Conservation (phyloP, 768 basidiomycete genomes). For the Auricularia auricula-judae region DNA sequence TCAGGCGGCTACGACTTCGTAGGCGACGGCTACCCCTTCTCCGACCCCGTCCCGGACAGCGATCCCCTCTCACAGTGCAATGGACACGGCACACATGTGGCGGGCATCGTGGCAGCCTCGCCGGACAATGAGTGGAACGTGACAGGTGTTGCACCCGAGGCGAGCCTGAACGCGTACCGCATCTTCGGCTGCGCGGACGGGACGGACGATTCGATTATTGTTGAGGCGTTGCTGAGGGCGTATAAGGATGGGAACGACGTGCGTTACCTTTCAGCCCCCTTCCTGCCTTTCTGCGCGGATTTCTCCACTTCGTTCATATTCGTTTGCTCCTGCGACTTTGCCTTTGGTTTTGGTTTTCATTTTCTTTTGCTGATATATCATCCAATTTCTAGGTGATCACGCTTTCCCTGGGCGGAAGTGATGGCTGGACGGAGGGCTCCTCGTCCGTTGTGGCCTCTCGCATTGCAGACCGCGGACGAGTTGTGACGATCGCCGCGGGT, state of each 20-base stretch:
- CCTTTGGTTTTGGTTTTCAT: no score
- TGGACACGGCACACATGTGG: conserved; percentile 7
- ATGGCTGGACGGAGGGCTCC: conserved; percentile 22
- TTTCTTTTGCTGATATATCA: no score
- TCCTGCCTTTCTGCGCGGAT: no score
- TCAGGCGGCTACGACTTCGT: conserved; percentile 7
- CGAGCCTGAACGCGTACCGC: conserved; percentile 16
- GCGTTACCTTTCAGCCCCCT: no score
- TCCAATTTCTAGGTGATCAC: conserved; percentile 13
- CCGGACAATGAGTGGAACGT: conserved; percentile 22
- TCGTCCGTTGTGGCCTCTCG: conserved; percentile 19
- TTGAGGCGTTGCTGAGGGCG: conserved; percentile 6
- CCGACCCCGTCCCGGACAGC: conserved; percentile 2
- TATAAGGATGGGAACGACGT: conserved; percentile 18
- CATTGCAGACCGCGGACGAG: conserved; percentile 19
- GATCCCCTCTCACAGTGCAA: neutral
- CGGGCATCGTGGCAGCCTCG: conserved; percentile 18
- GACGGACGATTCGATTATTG: conserved; percentile 27
- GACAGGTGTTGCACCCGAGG: conserved; percentile 25
- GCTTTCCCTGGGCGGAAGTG: conserved; percentile 21
- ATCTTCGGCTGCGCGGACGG: conserved; percentile 7
- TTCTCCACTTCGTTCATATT: no score
- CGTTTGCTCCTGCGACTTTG: no score
- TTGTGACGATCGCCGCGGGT: conserved; percentile 22
- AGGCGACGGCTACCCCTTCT: conserved; percentile 4